These are phyloP conservation scores for Botryotinia convoluta DNA, from an alignment of 2,329 filamentous ascomycete genomes.

Conservation along the genomic window DNA sequence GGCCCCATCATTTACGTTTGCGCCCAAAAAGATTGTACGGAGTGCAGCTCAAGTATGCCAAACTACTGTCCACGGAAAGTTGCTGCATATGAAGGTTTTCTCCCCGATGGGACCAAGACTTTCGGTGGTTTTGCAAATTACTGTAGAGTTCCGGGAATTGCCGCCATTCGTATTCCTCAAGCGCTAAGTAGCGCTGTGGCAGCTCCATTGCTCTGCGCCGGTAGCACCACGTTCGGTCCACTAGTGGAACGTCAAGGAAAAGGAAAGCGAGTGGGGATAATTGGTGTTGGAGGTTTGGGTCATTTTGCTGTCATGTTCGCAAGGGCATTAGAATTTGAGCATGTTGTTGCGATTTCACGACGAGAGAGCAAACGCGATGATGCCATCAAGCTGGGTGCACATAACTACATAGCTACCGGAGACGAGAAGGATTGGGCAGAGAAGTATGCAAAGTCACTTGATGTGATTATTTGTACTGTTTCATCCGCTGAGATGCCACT, in stretches of 20 bases:
- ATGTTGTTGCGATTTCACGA: constrained; percentile 63
- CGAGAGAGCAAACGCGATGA: constrained; percentile 57
- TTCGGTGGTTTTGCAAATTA: constrained; percentile 41
- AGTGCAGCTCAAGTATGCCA: constrained; percentile 10
- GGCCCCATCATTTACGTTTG: constrained; percentile 10
- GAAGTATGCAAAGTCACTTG: constrained; percentile 50
- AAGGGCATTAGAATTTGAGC: constrained; percentile 65
- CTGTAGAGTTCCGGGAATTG: constrained; percentile 55
- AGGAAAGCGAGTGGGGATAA: constrained; percentile 67
- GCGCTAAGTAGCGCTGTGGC: constrained; percentile 47
- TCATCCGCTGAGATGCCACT: constrained; percentile 60
- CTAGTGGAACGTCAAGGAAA: constrained; percentile 65
- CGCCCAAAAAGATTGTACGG: not conserved
- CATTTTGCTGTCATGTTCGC: constrained; percentile 72
- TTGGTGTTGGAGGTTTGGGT: constrained; percentile 64
- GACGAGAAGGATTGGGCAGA: constrained; percentile 57
- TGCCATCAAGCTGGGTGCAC: constrained; percentile 60
- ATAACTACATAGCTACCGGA: constrained; percentile 52
- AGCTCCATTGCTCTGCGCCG: constrained; percentile 73
- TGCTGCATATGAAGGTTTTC: constrained; percentile 3
- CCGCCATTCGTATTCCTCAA: constrained; percentile 58
- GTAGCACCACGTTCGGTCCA: constrained; percentile 71
- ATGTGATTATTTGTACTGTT: constrained; percentile 59
- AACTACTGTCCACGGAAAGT: constrained; percentile 18
- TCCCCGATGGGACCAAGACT: constrained; percentile 12